These are phyloP conservation scores for Scheffersomyces stipitis DNA, from an alignment of 805 yeast genomes.

Conservation along the genomic window DNA sequence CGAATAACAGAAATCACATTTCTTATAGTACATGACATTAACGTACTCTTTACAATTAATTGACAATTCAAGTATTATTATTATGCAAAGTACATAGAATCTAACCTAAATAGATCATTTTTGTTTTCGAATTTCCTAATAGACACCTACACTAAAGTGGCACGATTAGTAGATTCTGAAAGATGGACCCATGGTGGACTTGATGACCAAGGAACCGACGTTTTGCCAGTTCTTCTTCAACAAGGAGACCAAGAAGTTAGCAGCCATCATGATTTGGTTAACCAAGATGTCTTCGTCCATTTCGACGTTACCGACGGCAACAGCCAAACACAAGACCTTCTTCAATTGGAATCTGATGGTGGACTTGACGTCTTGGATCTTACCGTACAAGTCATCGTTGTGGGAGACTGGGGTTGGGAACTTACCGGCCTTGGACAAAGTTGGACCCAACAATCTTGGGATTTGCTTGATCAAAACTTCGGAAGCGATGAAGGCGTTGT, in stretches of 20 bases:
- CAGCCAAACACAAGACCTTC: slow-evolving; percentile 99
- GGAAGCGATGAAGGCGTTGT: slow-evolving; percentile 99
- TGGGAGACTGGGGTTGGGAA: slow-evolving; percentile 99
- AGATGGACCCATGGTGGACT: slow-evolving; percentile 99
- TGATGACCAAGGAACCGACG: slow-evolving; percentile 98
- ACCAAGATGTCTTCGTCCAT: slow-evolving; percentile 96
- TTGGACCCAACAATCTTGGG: slow-evolving; percentile 99
- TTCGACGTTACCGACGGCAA: slow-evolving; percentile 99
- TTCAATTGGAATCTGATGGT: slow-evolving; percentile 99
- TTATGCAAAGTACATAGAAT: background rate
- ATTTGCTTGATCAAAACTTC: slow-evolving; percentile 99
- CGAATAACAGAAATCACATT: no score
- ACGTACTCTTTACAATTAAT: no score
- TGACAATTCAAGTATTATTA: no score
- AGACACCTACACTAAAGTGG: slow-evolving; percentile 6
- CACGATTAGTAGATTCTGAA: slow-evolving; percentile 91
- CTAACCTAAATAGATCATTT: background rate
- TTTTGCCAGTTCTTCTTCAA: slow-evolving; percentile 99
- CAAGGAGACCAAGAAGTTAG: slow-evolving; percentile 98
- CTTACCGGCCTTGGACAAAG: slow-evolving; percentile 99
- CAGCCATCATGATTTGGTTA: slow-evolving; percentile 97
- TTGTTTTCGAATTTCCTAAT: background rate
- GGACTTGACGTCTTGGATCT: slow-evolving; percentile 96
- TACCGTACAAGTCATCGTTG: slow-evolving; percentile 94
- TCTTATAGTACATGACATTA: no score